A percentile compares a stretch with the other conserved stretches of the same genome.
phyloP scores from a whole-genome alignment of 2,329 filamentous ascomycete genomes.

The Diaporthe batatas region DNA sequence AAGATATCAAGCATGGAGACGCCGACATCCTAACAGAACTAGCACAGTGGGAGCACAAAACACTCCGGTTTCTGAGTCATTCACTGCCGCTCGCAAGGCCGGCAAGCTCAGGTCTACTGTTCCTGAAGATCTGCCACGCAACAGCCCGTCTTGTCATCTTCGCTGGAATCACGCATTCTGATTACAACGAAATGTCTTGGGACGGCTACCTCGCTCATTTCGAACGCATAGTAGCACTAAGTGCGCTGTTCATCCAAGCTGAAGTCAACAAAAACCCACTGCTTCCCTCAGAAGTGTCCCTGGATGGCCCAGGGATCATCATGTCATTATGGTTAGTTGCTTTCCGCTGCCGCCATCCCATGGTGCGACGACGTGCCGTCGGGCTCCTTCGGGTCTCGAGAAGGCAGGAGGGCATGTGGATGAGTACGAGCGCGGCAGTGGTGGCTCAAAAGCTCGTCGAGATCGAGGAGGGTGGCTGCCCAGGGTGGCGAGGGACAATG shows the following conservation, averaged over 20 bases:
- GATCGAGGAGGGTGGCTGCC: constrained; percentile 41
- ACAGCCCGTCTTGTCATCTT: constrained; percentile 44
- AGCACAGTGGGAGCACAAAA: constrained; percentile 27
- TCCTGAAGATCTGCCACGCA: constrained; percentile 49
- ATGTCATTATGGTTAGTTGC: constrained; percentile 49
- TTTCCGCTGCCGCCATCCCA: constrained; percentile 50
- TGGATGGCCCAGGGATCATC: constrained; percentile 51
- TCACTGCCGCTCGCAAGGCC: background rate
- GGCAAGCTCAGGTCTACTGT: constrained; percentile 25
- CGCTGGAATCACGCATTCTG: constrained; percentile 44
- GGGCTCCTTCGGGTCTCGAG: constrained; percentile 46
- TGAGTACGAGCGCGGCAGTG: constrained; percentile 48
- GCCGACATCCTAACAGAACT: background rate
- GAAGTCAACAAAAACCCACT: constrained; percentile 30
- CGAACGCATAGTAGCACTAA: constrained; percentile 46
- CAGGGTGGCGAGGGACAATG: constrained; percentile 20
- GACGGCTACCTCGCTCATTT: constrained; percentile 49
- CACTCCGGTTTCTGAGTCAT: background rate
- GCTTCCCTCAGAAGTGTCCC: constrained; percentile 45
- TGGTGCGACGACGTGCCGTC: constrained; percentile 48
- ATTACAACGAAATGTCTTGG: constrained; percentile 47
- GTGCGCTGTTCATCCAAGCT: constrained; percentile 35
- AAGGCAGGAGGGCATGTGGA: constrained; percentile 53
- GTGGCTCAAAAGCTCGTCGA: constrained; percentile 46
- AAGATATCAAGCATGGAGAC: background rate